phyloP scores from a whole-genome alignment of 495 filamentous ascomycete species.

The Penicillium pancosmium region DNA sequence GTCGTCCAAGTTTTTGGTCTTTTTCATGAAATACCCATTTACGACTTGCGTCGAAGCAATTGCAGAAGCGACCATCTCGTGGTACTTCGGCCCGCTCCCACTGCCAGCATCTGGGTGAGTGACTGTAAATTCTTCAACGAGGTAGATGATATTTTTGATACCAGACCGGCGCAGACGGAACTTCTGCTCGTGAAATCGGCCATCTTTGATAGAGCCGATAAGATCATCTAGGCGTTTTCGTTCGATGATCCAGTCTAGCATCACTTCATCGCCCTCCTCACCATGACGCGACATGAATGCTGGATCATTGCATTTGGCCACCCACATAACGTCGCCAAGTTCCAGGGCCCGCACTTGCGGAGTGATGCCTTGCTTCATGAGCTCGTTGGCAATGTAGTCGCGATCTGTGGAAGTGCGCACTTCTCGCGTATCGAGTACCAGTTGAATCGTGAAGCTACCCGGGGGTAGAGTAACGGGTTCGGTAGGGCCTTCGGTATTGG shows the following conservation, averaged over 20 bases:
- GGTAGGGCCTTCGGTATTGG: conserved; percentile 16
- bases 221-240: conserved; percentile 84
- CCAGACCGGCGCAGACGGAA: conserved; percentile 74
- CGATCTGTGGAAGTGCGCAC: conserved; percentile 74
- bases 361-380: conserved; percentile 65
- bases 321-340: conserved; percentile 80
- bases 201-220: conserved; percentile 77
- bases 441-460: conserved; percentile 68
- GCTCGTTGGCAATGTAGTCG: conserved; percentile 75
- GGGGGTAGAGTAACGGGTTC: conserved; percentile 63
- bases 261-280: conserved; percentile 71
- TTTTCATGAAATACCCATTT: conserved; percentile 81
- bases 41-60: conserved; percentile 82
- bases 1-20: conserved; percentile 75
- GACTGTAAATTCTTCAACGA: conserved; percentile 75
- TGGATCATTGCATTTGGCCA: conserved; percentile 69
- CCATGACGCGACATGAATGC: conserved; percentile 56
- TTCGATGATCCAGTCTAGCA: conserved; percentile 82
- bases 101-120: conserved; percentile 38
- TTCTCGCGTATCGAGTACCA: conserved; percentile 79
- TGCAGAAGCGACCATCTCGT: conserved; percentile 69
- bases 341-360: conserved; percentile 68
- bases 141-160: conserved; percentile 74
- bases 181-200: conserved; percentile 84
- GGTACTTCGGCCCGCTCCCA: conserved; percentile 51